Evolutionary conservation across 2,329 filamentous ascomycete species (phyloP).

Genomic region (Amauroascus niger): DNA sequence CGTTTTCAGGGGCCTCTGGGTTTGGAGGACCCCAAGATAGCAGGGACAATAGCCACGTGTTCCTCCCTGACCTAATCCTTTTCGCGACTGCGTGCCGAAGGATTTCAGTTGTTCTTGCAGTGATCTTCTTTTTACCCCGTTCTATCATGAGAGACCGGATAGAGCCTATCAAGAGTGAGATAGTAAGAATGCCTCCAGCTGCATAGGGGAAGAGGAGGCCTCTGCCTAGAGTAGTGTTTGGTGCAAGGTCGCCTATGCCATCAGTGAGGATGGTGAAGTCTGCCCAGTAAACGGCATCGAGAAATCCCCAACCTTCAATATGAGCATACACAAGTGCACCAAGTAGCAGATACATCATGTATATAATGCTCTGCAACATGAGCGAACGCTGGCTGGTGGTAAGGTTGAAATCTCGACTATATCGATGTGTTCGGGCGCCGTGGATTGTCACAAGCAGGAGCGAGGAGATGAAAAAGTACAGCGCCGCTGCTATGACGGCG

Average conservation of each 20-base stretch:
- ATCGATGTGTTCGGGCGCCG: slow-evolving; percentile 46
- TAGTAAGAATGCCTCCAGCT: slow-evolving; percentile 28
- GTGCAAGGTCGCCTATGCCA: slow-evolving; percentile 28
- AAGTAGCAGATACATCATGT: slow-evolving; percentile 33
- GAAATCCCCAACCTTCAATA: slow-evolving; percentile 29
- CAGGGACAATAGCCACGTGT: slow-evolving; percentile 10
- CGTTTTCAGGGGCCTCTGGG: slow-evolving; percentile 18
- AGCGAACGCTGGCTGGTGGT: slow-evolving; percentile 48
- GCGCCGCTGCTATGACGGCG: slow-evolving; percentile 46
- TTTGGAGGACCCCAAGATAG: slow-evolving; percentile 11
- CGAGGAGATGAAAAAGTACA: slow-evolving; percentile 48
- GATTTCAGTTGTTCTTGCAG: slow-evolving; percentile 28
- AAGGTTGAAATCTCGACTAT: slow-evolving; percentile 47
- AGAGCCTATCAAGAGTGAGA: slow-evolving; percentile 29
- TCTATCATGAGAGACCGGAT: slow-evolving; percentile 33
- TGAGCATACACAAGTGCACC: slow-evolving; percentile 32
- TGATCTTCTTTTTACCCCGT: slow-evolving; percentile 31
- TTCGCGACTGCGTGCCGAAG: slow-evolving; percentile 27
- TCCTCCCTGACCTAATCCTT: slow-evolving; percentile 18
- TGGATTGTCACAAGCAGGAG: slow-evolving; percentile 48
- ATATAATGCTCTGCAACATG: slow-evolving; percentile 38
- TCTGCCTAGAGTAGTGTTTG: slow-evolving; percentile 27
- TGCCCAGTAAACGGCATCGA: slow-evolving; percentile 30
- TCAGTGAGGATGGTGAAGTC: slow-evolving; percentile 32
- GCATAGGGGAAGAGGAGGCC: slow-evolving; percentile 30